Percentiles rank a stretch among this genome's conserved stretches.
Conservation (phyloP, 768 basidiomycete genomes). For the Hemileccinum rubropunctum region DNA sequence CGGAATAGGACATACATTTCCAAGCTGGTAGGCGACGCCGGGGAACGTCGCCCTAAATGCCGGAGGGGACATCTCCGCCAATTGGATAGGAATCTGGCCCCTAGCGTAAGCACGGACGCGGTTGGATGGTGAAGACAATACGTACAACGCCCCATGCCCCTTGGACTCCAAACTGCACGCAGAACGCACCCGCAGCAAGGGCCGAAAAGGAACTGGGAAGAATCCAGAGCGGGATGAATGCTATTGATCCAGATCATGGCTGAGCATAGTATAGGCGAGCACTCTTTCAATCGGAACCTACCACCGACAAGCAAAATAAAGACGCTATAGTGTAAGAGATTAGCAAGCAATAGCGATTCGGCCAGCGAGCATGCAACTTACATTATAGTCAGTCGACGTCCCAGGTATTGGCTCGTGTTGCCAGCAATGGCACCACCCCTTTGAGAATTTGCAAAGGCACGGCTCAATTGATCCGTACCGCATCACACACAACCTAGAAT, state of each 20-base stretch:
- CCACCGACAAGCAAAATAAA: slow-evolving; percentile 28
- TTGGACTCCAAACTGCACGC: slow-evolving; percentile 83
- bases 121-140: not conserved
- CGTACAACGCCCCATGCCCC: slow-evolving; percentile 87
- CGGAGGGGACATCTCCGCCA: slow-evolving; percentile 83
- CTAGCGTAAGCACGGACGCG: not conserved
- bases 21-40: slow-evolving; percentile 81
- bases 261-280: not conserved
- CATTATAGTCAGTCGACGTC: slow-evolving; percentile 81
- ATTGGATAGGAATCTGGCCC: slow-evolving; percentile 63
- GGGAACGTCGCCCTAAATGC: slow-evolving; percentile 89
- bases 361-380: not conserved
- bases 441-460: slow-evolving; percentile 2
- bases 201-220: slow-evolving; percentile 64
- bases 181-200: slow-evolving; percentile 84
- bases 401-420: slow-evolving; percentile 68
- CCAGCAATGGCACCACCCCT: slow-evolving; percentile 74
- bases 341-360: not conserved
- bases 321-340: slow-evolving; percentile 8
- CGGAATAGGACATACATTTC: slow-evolving; percentile 44
- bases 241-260: slow-evolving; percentile 13
- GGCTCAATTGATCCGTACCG: not conserved
- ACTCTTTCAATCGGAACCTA: slow-evolving; percentile 2
- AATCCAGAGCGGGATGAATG: slow-evolving; percentile 81
- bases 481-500: slow-evolving; percentile 5